Evolutionary conservation across 805 yeast genomes (phyloP).

Genomic region (Hanseniaspora pseudoguilliermondii): DNA sequence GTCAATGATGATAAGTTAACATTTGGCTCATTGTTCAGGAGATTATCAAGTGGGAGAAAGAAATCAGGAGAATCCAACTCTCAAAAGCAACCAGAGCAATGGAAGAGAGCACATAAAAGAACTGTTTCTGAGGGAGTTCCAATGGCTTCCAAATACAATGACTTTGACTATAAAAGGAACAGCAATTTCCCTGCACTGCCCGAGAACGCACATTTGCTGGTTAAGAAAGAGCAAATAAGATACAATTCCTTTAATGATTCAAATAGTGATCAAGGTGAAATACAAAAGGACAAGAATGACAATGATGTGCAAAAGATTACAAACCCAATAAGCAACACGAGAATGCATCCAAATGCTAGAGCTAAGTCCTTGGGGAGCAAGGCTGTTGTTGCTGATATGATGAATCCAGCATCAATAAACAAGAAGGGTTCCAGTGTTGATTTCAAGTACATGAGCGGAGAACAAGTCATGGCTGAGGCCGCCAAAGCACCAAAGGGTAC

Average conservation of each 20-base stretch:
- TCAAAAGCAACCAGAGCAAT: constrained; percentile 13
- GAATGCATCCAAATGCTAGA: constrained; percentile 67
- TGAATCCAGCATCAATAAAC: neutral
- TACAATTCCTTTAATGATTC: constrained; percentile 16
- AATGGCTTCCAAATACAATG: neutral
- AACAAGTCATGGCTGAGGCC: constrained; percentile 36
- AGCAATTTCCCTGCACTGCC: constrained; percentile 27
- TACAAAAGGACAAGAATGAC: neutral
- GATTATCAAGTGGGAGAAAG: constrained; percentile 25
- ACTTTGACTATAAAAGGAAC: constrained; percentile 14
- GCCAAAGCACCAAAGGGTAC: constrained; percentile 55
- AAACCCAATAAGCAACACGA: constrained; percentile 21
- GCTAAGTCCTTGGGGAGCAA: constrained; percentile 77
- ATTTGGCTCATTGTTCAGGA: constrained; percentile 27
- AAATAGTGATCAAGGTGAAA: neutral
- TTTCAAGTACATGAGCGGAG: constrained; percentile 27
- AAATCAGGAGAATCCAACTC: neutral
- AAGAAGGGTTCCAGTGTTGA: constrained; percentile 17
- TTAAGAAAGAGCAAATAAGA: constrained; percentile 21
- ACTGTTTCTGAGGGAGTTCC: constrained; percentile 31
- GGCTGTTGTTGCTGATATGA: constrained; percentile 28
- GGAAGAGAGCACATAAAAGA: constrained; percentile 24
- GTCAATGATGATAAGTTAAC: constrained; percentile 18
- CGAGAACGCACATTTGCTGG: constrained; percentile 24
- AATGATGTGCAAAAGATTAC: constrained; percentile 20